phyloP scores from a whole-genome alignment of 768 basidiomycete genomes.

The Brasilioporus rufonigricans region DNA sequence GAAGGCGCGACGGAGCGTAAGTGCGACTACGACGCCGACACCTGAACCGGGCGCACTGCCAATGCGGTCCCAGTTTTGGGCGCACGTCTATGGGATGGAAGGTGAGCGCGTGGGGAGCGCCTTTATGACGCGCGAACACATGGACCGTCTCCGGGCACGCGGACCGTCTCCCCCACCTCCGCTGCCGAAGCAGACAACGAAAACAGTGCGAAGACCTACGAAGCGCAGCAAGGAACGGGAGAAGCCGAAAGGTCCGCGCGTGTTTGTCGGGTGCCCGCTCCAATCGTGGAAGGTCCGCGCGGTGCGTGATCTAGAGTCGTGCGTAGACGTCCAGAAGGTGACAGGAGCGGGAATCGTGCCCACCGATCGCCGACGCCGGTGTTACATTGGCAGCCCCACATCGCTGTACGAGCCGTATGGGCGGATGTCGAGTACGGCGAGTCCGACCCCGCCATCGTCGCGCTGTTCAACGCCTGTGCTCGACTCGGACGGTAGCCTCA shows the following conservation, averaged over 20 bases:
- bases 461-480: conserved; percentile 9
- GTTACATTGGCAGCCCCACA: conserved; percentile 19
- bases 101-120: conserved; percentile 29
- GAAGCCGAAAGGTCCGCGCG: conserved; percentile 7
- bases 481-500: conserved; percentile 11
- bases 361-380: background rate
- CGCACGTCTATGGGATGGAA: conserved; percentile 32
- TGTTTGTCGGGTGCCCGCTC: conserved; percentile 27
- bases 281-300: conserved; percentile 23
- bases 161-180: background rate
- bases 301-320: conserved; percentile 24
- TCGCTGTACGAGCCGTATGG: conserved; percentile 20
- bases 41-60: conserved; percentile 1
- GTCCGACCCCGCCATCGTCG: background rate
- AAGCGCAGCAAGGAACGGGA: background rate
- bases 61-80: conserved; percentile 27
- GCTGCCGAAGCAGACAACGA: background rate
- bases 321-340: too few relatives aligned
- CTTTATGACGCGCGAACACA: conserved; percentile 17
- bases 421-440: conserved; percentile 15
- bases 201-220: too few relatives aligned
- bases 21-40: background rate
- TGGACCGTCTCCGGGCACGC: background rate
- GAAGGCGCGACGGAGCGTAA: background rate
- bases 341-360: too few relatives aligned